Evolutionary conservation across 1,284 basidiomycete species (phyloP), one percentile per base, ranked within the genome.

Genomic region (Moesziomyces sp.): DNA sequence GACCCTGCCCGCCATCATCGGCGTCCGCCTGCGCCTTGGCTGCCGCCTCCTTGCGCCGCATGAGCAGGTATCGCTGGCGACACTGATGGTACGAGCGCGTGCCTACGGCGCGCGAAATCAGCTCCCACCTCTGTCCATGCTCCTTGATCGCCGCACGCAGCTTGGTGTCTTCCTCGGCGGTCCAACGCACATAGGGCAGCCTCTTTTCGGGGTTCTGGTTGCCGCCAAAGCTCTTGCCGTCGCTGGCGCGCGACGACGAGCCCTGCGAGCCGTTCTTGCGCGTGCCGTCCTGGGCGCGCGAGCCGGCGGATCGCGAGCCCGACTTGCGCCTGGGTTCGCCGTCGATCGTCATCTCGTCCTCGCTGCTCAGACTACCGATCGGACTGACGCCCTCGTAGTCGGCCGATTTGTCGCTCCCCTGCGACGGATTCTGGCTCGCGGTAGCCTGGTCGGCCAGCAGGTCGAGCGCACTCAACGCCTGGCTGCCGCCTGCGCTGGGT

Each of bases 41-140:
- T 5, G 78, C 76, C 3, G 80, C 80, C 47, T 82, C 81, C 33
- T 84, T 84, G 43, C 82, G 63, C 30, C 82, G 67, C 80, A 84
- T 82, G n/a, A 84, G 71, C 57, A 84, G 53, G 54, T 81, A 82
- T 30, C 82, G 73, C 67, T 84, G 82, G 18, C 82, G 77, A 63
- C 82, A 84, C 51, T 84, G 82, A 52, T 84, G 82, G 55, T 84
- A 84, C 23, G 82, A 81, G 21, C 82, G 64, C 13, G 82, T 83
- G 9, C 81, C 82, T 9, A 84, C 82, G 9, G 80, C 80, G 23
- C 80, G 76, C 3, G 82, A 81, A 52, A 84, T 80, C n/a, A 79
- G 72, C 50, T 84, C 82, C 82, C 82, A 84, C 3, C 81, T 70
- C 52, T 84, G 82, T 5, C 82, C 82, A 46, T 82, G 75, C 63